phyloP scores from a whole-genome alignment of 208 protist genomes.

The Crithidia thermophila region DNA sequence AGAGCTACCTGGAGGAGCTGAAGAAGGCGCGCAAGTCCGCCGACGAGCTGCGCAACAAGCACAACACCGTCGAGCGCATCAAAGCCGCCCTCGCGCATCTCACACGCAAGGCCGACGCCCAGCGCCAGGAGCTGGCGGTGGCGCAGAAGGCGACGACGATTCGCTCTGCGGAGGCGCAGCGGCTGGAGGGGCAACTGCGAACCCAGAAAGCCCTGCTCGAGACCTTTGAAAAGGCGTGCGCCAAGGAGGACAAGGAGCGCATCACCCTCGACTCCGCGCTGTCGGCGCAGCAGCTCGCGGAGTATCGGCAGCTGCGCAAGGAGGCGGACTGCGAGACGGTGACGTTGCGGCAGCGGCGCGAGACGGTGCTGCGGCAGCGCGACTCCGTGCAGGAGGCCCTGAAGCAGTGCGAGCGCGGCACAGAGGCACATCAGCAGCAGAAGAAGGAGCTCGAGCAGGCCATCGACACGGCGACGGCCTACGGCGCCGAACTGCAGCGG shows the following conservation, averaged over 20 bases:
- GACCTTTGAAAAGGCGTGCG: constrained; percentile 63
- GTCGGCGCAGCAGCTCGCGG: constrained; percentile 51
- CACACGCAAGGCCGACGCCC: constrained; percentile 62
- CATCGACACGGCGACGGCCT: constrained; percentile 37
- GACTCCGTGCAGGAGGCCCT: constrained; percentile 63
- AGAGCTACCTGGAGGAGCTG: constrained; percentile 78
- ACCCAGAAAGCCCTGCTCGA: constrained; percentile 67
- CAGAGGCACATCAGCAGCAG: constrained; percentile 61
- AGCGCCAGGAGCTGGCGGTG: constrained; percentile 51
- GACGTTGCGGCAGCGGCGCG: constrained; percentile 71
- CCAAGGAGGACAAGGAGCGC: constrained; percentile 56
- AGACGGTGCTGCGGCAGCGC: constrained; percentile 67
- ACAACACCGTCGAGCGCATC: constrained; percentile 71
- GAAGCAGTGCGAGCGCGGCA: constrained; percentile 57
- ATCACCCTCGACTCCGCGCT: constrained; percentile 43
- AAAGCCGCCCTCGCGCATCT: constrained; percentile 67
- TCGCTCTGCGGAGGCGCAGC: constrained; percentile 60
- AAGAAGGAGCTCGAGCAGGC: constrained; percentile 45
- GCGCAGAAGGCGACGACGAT: constrained; percentile 55
- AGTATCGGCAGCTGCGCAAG: constrained; percentile 82
- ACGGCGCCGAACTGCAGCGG: constrained; percentile 53
- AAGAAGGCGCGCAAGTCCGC: constrained; percentile 60
- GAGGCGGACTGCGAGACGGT: constrained; percentile 88
- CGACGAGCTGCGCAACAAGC: constrained; percentile 68
- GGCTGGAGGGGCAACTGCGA: constrained; percentile 64